Evolutionary conservation across 495 filamentous ascomycete species (phyloP).

Genomic region (Rostrohypoxylon terebratum): DNA sequence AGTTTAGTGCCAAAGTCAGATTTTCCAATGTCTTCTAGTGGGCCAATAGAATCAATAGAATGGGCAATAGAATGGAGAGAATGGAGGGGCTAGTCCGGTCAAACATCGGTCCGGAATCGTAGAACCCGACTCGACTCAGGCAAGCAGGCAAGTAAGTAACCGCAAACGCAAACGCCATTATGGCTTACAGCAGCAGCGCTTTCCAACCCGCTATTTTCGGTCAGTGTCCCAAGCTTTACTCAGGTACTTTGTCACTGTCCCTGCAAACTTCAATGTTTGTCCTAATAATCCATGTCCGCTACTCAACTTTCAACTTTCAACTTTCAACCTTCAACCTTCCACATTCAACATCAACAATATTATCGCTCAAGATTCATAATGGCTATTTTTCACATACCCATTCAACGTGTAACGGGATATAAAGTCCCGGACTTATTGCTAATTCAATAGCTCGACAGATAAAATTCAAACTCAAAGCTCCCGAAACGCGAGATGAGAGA

Average conservation of each 20-base stretch:
- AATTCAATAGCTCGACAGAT: no score
- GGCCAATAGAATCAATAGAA: not conserved
- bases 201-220: not conserved
- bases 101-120: conserved; percentile 16
- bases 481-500: no score
- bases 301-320: no score
- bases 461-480: no score
- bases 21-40: not conserved
- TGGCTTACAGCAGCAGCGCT: not conserved
- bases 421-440: no score
- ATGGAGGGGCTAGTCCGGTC: not conserved
- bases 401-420: no score
- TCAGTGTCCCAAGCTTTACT: no score
- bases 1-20: conserved; percentile 9
- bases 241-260: not conserved
- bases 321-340: not conserved
- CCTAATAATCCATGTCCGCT: no score
- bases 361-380: no score
- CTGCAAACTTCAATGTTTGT: not conserved
- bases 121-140: not conserved
- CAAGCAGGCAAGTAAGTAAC: not conserved
- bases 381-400: no score
- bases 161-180: not conserved
- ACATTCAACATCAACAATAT: no score
- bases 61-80: not conserved